Evolutionary conservation across 768 basidiomycete species (phyloP).

Genomic region (Pseudohyphozyma bogoriensis): DNA sequence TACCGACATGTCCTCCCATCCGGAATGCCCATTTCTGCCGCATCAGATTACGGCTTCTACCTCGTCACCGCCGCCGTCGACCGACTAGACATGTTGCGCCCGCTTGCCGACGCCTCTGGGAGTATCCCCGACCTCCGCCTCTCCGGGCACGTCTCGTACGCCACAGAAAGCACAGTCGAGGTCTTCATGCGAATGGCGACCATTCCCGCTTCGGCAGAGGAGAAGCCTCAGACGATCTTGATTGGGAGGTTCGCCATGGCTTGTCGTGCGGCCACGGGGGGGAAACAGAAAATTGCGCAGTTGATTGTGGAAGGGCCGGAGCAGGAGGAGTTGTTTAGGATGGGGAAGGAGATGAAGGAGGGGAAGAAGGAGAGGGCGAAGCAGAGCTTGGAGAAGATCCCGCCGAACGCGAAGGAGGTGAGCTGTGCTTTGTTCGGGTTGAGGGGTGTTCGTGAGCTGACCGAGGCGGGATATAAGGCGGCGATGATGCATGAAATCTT

Average conservation of each 20-base stretch:
- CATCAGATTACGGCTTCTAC: conserved; percentile 25
- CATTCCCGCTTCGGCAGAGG: conserved; percentile 1
- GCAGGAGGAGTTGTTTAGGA: conserved; percentile 23
- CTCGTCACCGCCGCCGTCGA: conserved; percentile 33
- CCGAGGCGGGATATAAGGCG: no score
- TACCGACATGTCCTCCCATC: conserved; percentile 29
- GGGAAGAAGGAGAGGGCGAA: conserved; percentile 18
- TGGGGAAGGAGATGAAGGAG: conserved; percentile 29
- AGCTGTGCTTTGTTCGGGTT: no score
- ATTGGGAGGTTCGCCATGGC: conserved; percentile 33
- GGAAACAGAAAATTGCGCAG: conserved; percentile 20
- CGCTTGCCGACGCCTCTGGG: conserved; percentile 19
- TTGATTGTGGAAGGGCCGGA: conserved; percentile 24
- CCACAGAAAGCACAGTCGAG: conserved; percentile 28
- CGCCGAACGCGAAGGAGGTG: conserved; percentile 21
- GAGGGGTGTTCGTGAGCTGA: no score
- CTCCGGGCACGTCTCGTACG: conserved; percentile 28
- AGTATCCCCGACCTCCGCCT: conserved; percentile 28
- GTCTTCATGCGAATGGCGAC: conserved; percentile 29
- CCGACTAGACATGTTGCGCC: conserved; percentile 29
- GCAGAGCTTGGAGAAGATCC: conserved; percentile 12
- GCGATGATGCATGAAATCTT: conserved; percentile 19
- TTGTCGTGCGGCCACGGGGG: conserved; percentile 21
- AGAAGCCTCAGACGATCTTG: conserved; percentile 24
- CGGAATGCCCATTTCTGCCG: conserved; percentile 8